Evolutionary conservation across 139 green algal genomes (phyloP), one percentile per base, ranked within the genome.

Genomic region (Asterochloris erici): DNA sequence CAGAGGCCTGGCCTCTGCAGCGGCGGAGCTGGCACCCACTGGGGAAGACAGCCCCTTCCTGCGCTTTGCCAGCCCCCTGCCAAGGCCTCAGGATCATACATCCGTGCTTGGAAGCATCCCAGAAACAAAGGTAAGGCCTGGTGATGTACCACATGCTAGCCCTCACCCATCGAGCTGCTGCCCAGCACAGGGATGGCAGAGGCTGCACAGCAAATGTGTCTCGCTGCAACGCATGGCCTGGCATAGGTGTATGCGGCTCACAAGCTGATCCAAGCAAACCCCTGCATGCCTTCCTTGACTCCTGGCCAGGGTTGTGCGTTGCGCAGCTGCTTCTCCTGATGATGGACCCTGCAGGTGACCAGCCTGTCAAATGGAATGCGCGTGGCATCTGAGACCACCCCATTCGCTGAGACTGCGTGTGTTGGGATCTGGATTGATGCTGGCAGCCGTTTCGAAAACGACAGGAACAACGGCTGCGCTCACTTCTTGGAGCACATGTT

Each of bases 401-500:
- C 97, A 10, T 91, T 92, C 73, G 90, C 96, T 0, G 89, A 95
- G 68, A 98, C 96, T 1, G 94, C 97, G 12, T 98, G 95, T 16
- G 91, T 99, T 24, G 97, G 97, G 14, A 93, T 99, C 61, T 99
- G 94, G 94, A 99, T 99, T 84, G 97, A 99, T 88, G 95, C 95
- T n/a, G 97, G 97, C 64, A 95, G 88, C 82, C 88, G 97, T 28
- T 99, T 96, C 81, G 96, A 99, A 90, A 96, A 87, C 9, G 94
- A 95, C 24, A 86, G 87, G 47, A 98, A 93, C 85, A 99, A 99
- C 82, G 97, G 97, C 69, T 94, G 93, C 11, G 97, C 97, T 11
- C 97, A 99, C 85, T 99, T 99, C 86, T 90, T 99, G 81, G 97
- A 99, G 90, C 97, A 99, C 91, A 98, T 99, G 91, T 93, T 95